These are phyloP conservation scores for Thermomucor indicae-seudaticae DNA, from an alignment of 371 early-diverging fungal species.

Conservation along the genomic window DNA sequence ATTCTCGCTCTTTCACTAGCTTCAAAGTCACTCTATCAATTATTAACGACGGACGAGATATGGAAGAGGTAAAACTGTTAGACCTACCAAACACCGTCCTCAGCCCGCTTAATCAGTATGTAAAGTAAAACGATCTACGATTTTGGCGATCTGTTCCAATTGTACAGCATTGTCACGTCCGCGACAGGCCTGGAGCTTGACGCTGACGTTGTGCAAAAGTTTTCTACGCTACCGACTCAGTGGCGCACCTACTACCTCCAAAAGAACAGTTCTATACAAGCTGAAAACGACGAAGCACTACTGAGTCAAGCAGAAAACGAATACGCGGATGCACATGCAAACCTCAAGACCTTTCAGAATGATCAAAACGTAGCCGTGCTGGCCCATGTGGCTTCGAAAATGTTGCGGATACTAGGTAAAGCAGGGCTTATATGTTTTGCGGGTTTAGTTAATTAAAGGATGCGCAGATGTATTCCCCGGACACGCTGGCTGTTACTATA, in stretches of 20 bases:
- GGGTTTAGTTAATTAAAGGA: not conserved
- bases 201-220: constrained; percentile 31
- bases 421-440: not conserved
- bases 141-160: constrained; percentile 53
- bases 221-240: constrained; percentile 34
- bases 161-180: constrained; percentile 38
- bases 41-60: not conserved
- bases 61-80: not conserved
- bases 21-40: not conserved
- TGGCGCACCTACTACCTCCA: constrained; percentile 45
- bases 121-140: constrained; percentile 44
- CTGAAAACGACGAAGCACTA: constrained; percentile 27
- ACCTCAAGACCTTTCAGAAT: constrained; percentile 41
- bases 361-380: constrained; percentile 38
- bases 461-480: constrained; percentile 44
- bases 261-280: constrained; percentile 23
- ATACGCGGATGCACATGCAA: constrained; percentile 37
- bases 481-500: constrained; percentile 56
- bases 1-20: not conserved
- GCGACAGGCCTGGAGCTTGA: constrained; percentile 47
- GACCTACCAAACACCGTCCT: not conserved
- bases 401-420: constrained; percentile 52
- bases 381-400: constrained; percentile 44
- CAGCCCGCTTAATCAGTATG: no score
- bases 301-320: constrained; percentile 39